Conservation (phyloP, 768 basidiomycete species). For the Punctularia strigosozonata region DNA sequence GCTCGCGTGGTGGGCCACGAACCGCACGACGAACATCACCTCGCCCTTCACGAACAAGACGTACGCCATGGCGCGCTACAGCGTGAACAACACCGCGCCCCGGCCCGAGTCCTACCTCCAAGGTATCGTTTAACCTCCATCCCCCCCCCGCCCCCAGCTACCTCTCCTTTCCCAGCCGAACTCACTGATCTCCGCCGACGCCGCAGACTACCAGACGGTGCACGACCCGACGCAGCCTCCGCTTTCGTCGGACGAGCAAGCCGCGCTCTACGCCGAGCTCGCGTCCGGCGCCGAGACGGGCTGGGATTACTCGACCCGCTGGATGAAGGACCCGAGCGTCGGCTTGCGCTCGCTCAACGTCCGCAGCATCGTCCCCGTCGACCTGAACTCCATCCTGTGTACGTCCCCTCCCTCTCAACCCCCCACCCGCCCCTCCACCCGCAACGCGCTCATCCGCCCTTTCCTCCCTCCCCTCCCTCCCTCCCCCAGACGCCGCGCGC, state of each 20-base stretch:
- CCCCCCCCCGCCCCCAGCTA: too few relatives aligned
- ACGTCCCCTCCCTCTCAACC: conserved; percentile 22
- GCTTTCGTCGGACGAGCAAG: conserved; percentile 47
- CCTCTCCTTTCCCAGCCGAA: neutral
- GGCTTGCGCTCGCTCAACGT: conserved; percentile 61
- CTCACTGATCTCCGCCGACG: neutral
- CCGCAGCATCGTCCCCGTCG: conserved; percentile 55
- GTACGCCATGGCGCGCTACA: conserved; percentile 58
- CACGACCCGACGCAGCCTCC: conserved; percentile 47
- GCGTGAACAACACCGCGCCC: conserved; percentile 76
- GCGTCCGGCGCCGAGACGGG: conserved; percentile 84
- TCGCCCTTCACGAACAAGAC: conserved; percentile 62
- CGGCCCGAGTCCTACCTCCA: conserved; percentile 75
- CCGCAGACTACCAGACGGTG: conserved; percentile 65
- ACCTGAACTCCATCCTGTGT: conserved; percentile 82
- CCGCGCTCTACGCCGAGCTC: conserved; percentile 73
- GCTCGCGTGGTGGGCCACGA: conserved; percentile 69
- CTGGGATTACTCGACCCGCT: conserved; percentile 31
- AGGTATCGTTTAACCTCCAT: too few relatives aligned
- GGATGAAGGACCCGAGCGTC: conserved; percentile 26
- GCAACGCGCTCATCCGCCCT: conserved; percentile 82
- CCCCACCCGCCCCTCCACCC: conserved; percentile 66
- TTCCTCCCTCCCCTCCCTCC: conserved; percentile 6
- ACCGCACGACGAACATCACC: conserved; percentile 56
- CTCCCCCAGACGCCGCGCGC: conserved; percentile 48